Base-by-base conservation (phyloP, 2,329 filamentous ascomycete genomes). In the Trichoderma aggressivum region DNA sequence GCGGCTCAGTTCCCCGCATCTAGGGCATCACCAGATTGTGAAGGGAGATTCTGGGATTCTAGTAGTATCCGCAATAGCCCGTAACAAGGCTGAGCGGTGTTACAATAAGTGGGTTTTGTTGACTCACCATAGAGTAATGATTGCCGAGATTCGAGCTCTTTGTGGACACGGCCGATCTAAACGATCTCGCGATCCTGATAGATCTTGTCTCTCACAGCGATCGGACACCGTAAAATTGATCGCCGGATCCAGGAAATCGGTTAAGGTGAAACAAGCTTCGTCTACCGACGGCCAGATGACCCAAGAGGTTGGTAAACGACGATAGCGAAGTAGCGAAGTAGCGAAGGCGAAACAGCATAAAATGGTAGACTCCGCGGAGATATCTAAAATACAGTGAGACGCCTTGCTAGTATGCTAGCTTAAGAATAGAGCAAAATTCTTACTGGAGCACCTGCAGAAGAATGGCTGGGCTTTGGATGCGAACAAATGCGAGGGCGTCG, bases 211-310 rank as follows among this genome's bases (percentile, higher is more conserved):
- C 16, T 43, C 32, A 39, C 5, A 5, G 47, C 2, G 18, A 34
- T 64, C 43, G 61, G 32, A n/a, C 21, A 2, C 2, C 8, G 1
- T 24, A 21, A 21, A 28, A 43, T n/a, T 43, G 1, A 21, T 36
- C 56, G 16, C 10, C 36, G 14, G 53, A 58, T n/a, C 64, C 64
- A 24, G 55, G 55, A 67, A 59, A 32, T 67, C n/a, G 64, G 64
- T 67, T 67, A 47, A 67, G 55, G 64, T 67, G 55, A 67, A 32
- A 67, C 64, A 67, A 12, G 36, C 36, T 34, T 50, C 32, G 10
- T 4, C n/a, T 7, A 21, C 14, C 21, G 8, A 30, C n/a, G 18
- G 10, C 10, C 14, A 47, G 24, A 30, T 59, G 28, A 14, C 56
- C n/a, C 18, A 32, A 12, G 18, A 14, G 14, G 28, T n/a, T n/a